These are phyloP conservation scores for Phytophthora cactorum DNA, from an alignment of 352 stramenopile species.

Conservation along the genomic window DNA sequence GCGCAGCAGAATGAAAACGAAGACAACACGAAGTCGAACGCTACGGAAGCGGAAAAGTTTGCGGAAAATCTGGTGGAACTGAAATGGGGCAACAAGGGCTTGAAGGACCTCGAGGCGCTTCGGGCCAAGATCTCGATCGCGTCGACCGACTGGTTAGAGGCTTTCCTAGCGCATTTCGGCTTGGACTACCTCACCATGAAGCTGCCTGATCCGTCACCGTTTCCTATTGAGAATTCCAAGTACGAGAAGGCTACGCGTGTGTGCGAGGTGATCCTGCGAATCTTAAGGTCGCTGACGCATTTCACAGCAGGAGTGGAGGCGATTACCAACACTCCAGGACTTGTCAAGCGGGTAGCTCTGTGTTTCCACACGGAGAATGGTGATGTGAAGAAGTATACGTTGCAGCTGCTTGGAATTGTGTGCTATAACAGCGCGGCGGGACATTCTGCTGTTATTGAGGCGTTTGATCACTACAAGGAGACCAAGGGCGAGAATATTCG, in stretches of 20 bases:
- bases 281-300: constrained; percentile 78
- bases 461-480: constrained; percentile 86
- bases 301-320: constrained; percentile 82
- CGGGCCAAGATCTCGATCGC: constrained; percentile 72
- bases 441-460: constrained; percentile 80
- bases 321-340: constrained; percentile 80
- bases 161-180: constrained; percentile 76
- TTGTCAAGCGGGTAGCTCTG: constrained; percentile 81
- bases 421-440: constrained; percentile 89
- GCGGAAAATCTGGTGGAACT: constrained; percentile 82
- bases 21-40: constrained; percentile 63
- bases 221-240: constrained; percentile 79
- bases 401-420: constrained; percentile 84
- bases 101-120: constrained; percentile 76
- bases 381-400: constrained; percentile 83
- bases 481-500: constrained; percentile 81
- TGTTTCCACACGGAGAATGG: constrained; percentile 88
- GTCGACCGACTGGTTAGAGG: constrained; percentile 80
- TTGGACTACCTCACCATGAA: constrained; percentile 90
- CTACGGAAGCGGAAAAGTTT: constrained; percentile 63
- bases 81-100: constrained; percentile 84
- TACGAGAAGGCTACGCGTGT: constrained; percentile 81
- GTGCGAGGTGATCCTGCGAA: constrained; percentile 80
- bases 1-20: constrained; percentile 84
- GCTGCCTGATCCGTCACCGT: constrained; percentile 81